Evolutionary conservation across 2,329 filamentous ascomycete genomes (phyloP).

Genomic region (Fusarium chlamydosporum): DNA sequence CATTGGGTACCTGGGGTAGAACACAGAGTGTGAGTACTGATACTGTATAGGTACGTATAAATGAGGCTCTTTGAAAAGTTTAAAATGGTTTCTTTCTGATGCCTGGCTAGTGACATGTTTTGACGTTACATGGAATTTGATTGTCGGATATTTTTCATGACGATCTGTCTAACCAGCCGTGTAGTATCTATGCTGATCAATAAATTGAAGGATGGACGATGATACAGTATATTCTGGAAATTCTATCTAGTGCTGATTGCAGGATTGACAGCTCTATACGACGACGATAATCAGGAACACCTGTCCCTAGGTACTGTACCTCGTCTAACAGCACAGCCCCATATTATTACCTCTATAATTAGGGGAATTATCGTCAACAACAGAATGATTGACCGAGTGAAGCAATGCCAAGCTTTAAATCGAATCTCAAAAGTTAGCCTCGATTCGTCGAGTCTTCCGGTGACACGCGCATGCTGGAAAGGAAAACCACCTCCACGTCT

Average conservation of each 20-base stretch:
- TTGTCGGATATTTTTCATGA: constrained; percentile 14
- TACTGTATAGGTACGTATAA: no score
- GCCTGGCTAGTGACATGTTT: constrained; percentile 1
- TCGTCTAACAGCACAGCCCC: neutral
- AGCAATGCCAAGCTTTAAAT: constrained; percentile 32
- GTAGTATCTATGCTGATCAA: constrained; percentile 3
- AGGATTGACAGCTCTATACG: neutral
- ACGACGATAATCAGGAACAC: neutral
- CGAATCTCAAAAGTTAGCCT: constrained; percentile 36
- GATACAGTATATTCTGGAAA: neutral
- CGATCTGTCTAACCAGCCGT: constrained; percentile 4
- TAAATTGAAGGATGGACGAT: neutral
- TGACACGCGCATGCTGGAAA: constrained; percentile 22
- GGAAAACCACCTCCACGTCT: constrained; percentile 11
- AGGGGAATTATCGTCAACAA: constrained; percentile 6
- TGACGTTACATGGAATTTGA: constrained; percentile 11
- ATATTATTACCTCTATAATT: neutral
- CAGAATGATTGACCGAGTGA: neutral
- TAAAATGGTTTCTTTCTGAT: neutral
- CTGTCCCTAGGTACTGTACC: neutral
- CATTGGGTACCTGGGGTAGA: neutral
- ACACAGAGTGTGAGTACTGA: neutral
- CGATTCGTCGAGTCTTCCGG: constrained; percentile 33
- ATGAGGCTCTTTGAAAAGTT: constrained; percentile 9
- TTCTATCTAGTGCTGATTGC: neutral